Base-by-base conservation (phyloP, 2,329 filamentous ascomycete species). In the Aspergillus brunneoviolaceus region DNA sequence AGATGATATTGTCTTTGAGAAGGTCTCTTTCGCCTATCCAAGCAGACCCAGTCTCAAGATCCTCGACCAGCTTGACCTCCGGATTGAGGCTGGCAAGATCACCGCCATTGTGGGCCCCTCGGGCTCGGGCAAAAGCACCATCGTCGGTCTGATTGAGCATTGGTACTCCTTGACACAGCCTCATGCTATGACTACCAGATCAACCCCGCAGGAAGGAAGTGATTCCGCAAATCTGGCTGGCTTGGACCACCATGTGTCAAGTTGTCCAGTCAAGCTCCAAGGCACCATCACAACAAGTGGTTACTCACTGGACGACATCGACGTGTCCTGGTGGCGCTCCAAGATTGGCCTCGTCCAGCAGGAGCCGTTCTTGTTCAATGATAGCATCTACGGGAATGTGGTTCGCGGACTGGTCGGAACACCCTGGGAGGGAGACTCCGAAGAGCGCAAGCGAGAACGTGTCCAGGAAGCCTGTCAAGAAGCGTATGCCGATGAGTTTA, bases 291-390 rank as follows among this genome's bases (percentile, higher is more conserved):
- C 25, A 27, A 27, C 25, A 27, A 5, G 5, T 27, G 35, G 79
- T 1, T 81, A 83, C 45, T 73, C 82, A 25, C 75, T 91, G 21
- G 69, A 72, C 21, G 80, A 85, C 2, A 78, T 89, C 23, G 81
- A 90, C 35, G 66, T 89, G 39, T 87, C 86, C 63, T 91, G 81
- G 65, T 85, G 84, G 74, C 79, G 84, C 49, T 75, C 77, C 3
- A 73, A 81, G 35, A 88, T 89, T 60, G 85, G 86, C 0, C 77
- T 89, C 5, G 87, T 90, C 4, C 85, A 88, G 62, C 87, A 90
- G 67, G 87, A 90, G 59, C 86, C 87, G 0, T 87, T 88, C 59
- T 77, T 89, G 1, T 90, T 90, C 72, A 88, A 88, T 66, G 83
- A 86, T 39, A 85, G 85, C 0, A 86, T 90, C 39, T 84, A 79